These are phyloP conservation scores for Neoboletus magnificus DNA, from an alignment of 768 basidiomycete genomes.

Conservation along the genomic window DNA sequence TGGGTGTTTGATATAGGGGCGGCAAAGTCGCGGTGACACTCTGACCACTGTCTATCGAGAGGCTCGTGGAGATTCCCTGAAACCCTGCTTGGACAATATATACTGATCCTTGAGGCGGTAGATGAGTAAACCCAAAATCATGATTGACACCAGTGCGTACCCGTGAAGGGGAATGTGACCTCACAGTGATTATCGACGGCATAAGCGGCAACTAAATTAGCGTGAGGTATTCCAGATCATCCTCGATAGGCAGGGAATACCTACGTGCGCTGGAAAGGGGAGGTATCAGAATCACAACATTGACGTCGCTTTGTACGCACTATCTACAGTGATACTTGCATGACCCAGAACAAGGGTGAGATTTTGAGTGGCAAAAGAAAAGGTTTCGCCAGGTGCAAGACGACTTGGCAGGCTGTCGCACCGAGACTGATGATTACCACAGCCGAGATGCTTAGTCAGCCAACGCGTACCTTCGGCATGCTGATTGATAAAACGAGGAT, in stretches of 20 bases:
- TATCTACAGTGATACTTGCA: slow-evolving; percentile 1
- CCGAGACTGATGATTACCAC: too few relatives aligned
- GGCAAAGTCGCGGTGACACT: neutral
- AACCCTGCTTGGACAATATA: slow-evolving; percentile 13
- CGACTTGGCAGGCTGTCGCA: too few relatives aligned
- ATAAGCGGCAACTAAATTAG: slow-evolving; percentile 9
- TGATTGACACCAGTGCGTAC: neutral
- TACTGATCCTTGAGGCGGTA: slow-evolving; percentile 8
- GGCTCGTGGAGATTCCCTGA: slow-evolving; percentile 8
- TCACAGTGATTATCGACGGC: neutral
- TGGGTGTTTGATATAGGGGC: slow-evolving; percentile 10
- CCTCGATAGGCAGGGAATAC: neutral
- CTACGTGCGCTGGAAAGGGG: slow-evolving; percentile 8
- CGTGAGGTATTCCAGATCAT: neutral
- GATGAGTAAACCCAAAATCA: neutral
- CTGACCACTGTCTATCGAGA: slow-evolving; percentile 9
- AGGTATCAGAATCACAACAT: neutral
- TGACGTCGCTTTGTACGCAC: neutral
- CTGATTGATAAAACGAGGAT: neutral
- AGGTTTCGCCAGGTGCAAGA: slow-evolving; percentile 3
- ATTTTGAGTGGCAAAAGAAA: slow-evolving; percentile 2
- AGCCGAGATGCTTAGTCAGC: slow-evolving; percentile 20
- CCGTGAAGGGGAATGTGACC: slow-evolving; percentile 15
- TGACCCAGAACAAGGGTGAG: neutral
- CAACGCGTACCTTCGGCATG: slow-evolving; percentile 14